Conservation (phyloP, 2,329 filamentous ascomycete genomes). For the Boeremia lycopersici region DNA sequence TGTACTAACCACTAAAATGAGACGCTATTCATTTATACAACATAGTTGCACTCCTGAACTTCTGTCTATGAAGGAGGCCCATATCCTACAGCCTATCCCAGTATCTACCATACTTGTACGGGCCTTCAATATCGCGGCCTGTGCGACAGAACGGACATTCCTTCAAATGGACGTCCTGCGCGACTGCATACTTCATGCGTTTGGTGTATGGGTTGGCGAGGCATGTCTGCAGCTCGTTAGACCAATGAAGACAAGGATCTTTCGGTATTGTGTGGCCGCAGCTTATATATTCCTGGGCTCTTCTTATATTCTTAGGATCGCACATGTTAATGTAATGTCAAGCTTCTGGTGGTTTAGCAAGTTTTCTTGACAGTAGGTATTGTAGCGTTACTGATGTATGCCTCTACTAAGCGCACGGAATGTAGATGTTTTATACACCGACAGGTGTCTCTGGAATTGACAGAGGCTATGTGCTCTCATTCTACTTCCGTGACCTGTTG, state of each 20-base stretch:
- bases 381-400: too few species aligned
- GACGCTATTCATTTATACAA: too few species aligned
- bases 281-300: background rate
- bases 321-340: background rate
- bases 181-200: background rate
- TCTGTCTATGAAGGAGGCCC: too few species aligned
- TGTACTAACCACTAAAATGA: too few species aligned
- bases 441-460: too few species aligned
- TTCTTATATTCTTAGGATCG: background rate
- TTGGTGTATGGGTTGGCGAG: background rate
- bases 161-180: background rate
- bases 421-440: too few species aligned
- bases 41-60: too few species aligned
- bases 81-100: background rate
- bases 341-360: background rate
- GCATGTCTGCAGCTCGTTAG: background rate
- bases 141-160: background rate
- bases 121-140: background rate
- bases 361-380: too few species aligned
- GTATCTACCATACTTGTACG: background rate
- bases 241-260: background rate
- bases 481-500: too few species aligned
- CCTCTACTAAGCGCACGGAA: too few species aligned
- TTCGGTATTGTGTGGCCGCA: background rate
- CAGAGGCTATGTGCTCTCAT: too few species aligned